Conservation (phyloP, 2,329 filamentous ascomycete genomes). For the Rosellinia necatrix region DNA sequence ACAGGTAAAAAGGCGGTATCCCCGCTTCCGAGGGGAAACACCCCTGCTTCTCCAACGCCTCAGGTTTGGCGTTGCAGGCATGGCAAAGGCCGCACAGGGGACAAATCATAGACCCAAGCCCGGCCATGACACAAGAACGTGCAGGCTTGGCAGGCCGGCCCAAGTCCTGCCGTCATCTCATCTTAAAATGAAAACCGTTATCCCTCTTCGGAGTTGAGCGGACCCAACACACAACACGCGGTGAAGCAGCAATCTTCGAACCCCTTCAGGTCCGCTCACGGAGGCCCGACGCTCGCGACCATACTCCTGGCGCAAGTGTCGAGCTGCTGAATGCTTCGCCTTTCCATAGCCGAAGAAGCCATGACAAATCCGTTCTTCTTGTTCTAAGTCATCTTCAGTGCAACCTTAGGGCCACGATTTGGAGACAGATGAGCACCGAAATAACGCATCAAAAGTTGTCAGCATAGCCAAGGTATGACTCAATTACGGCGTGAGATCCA, state of each 20-base stretch:
- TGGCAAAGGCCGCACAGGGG: slow-evolving; percentile 19
- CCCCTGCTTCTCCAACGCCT: background rate
- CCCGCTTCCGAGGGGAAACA: background rate
- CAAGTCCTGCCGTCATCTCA: slow-evolving; percentile 15
- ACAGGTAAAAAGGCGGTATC: background rate
- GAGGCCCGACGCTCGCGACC: background rate
- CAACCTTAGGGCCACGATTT: background rate
- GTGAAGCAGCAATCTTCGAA: background rate
- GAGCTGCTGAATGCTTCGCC: background rate
- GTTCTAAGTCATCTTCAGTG: background rate
- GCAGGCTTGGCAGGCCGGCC: slow-evolving; percentile 22
- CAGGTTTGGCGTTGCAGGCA: slow-evolving; percentile 4
- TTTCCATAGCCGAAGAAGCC: background rate
- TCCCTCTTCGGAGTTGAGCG: background rate
- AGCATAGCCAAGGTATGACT: too few species aligned
- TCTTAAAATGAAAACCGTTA: background rate
- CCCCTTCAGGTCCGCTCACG: too few species aligned
- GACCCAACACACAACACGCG: background rate
- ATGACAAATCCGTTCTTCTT: background rate
- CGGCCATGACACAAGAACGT: slow-evolving; percentile 18
- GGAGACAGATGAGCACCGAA: too few species aligned
- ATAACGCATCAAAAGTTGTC: too few species aligned
- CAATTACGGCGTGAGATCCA: too few species aligned
- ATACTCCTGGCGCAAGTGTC: background rate
- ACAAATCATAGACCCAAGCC: slow-evolving; percentile 12